Conservation (phyloP, 129 eudicot genomes). For the Gnaphalium uliginosum region DNA sequence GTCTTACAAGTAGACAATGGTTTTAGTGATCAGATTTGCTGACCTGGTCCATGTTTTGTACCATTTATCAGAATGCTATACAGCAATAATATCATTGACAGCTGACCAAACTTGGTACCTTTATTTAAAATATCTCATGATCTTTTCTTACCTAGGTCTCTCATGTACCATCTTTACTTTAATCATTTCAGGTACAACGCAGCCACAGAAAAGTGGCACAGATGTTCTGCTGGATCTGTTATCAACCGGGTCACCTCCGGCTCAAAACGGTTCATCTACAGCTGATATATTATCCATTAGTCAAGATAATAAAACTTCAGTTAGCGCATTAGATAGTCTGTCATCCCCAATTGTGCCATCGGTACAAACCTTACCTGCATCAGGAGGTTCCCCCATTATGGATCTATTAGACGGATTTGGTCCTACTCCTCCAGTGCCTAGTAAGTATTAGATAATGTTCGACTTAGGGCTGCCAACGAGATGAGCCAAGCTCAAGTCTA, state of each 20-base stretch:
- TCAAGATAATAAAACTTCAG: slow-evolving; percentile 49
- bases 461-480: background rate
- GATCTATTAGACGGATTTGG: slow-evolving; percentile 77
- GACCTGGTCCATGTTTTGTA: background rate
- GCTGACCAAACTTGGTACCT: background rate
- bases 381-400: slow-evolving; percentile 56
- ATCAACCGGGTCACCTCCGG: slow-evolving; percentile 70
- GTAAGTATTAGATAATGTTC: slow-evolving; percentile 37
- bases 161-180: slow-evolving; percentile 12
- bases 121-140: background rate
- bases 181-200: slow-evolving; percentile 55
- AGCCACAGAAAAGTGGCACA: slow-evolving; percentile 67
- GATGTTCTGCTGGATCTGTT: slow-evolving; percentile 84
- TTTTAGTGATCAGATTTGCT: background rate
- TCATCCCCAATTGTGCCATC: slow-evolving; percentile 49
- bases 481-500: background rate
- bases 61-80: background rate
- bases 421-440: slow-evolving; percentile 43
- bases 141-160: background rate
- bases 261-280: slow-evolving; percentile 51
- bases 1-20: background rate
- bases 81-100: background rate
- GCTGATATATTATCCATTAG: slow-evolving; percentile 55
- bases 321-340: slow-evolving; percentile 39
- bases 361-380: slow-evolving; percentile 42